Percentiles rank a stretch among this genome's conserved stretches.
phyloP scores from a whole-genome alignment of 371 early-diverging fungal species.

The Umbelopsis sp. region DNA sequence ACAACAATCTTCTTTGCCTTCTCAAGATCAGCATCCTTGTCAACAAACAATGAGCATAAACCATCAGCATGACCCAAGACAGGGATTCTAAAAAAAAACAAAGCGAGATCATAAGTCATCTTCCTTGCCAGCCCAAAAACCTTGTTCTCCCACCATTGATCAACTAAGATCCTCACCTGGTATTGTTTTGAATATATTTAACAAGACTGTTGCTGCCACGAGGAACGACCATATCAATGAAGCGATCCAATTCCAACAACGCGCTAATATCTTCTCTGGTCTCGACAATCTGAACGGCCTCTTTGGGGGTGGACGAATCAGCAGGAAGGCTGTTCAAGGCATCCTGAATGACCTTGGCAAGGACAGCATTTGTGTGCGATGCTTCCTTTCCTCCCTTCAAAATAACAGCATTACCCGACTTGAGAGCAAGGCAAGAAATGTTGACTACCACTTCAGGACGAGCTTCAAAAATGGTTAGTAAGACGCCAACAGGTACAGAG shows the following conservation, averaged over 20 bases:
- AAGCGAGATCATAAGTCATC: background rate
- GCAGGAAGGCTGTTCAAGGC: slow-evolving; percentile 68
- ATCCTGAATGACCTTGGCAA: slow-evolving; percentile 76
- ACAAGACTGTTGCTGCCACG: slow-evolving; percentile 92
- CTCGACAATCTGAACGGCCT: slow-evolving; percentile 87
- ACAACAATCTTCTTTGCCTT: slow-evolving; percentile 80
- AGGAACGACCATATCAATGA: slow-evolving; percentile 95
- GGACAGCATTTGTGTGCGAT: slow-evolving; percentile 73
- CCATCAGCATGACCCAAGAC: slow-evolving; percentile 98
- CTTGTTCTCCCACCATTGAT: too few relatives aligned
- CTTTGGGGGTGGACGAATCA: slow-evolving; percentile 61
- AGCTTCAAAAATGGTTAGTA: slow-evolving; percentile 96
- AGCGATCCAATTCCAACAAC: slow-evolving; percentile 85
- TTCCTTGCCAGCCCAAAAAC: background rate
- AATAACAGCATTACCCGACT: slow-evolving; percentile 96
- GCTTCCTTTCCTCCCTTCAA: slow-evolving; percentile 95
- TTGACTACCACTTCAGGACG: slow-evolving; percentile 98
- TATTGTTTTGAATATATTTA: slow-evolving; percentile 86
- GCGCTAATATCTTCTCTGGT: slow-evolving; percentile 86
- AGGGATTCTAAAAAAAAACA: slow-evolving; percentile 73
- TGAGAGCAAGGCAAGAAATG: slow-evolving; percentile 92
- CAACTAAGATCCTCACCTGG: slow-evolving; percentile 56
- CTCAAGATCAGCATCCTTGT: slow-evolving; percentile 75
- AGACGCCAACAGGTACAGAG: slow-evolving; percentile 91
- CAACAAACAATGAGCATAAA: slow-evolving; percentile 89